Conservation (phyloP, 768 basidiomycete genomes). For the Xerocomellus amylosporus region DNA sequence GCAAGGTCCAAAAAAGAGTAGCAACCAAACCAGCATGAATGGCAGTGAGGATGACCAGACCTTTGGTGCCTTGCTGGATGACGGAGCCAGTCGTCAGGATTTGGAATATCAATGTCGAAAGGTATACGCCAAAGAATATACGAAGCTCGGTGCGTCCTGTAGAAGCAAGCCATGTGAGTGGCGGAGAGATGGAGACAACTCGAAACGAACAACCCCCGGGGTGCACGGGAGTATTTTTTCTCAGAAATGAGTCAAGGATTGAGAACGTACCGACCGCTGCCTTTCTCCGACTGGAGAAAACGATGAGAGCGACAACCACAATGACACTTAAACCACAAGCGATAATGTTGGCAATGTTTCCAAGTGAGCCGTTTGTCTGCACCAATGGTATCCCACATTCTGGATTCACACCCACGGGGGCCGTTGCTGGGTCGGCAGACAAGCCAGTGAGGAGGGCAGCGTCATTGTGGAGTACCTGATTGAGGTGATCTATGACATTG, state of each 20-base stretch:
- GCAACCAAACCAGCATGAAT: constrained; percentile 78
- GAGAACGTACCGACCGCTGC: constrained; percentile 79
- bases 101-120: constrained; percentile 73
- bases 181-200: not conserved
- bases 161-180: constrained; percentile 6
- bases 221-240: not conserved
- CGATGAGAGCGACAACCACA: constrained; percentile 55
- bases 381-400: constrained; percentile 72
- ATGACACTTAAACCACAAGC: constrained; percentile 73
- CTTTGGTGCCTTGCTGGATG: constrained; percentile 70
- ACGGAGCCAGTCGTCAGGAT: constrained; percentile 78
- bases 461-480: constrained; percentile 41
- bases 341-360: constrained; percentile 85
- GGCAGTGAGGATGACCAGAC: constrained; percentile 67
- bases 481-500: constrained; percentile 25
- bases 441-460: constrained; percentile 36
- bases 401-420: constrained; percentile 83
- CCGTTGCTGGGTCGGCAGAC: constrained; percentile 46
- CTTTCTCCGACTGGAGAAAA: constrained; percentile 58
- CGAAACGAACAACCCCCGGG: not conserved
- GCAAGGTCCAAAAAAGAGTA: constrained; percentile 74
- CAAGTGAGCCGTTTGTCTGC: constrained; percentile 56
- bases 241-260: not conserved
- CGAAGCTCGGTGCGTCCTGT: constrained; percentile 70
- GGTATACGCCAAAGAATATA: constrained; percentile 61